A percentile compares a stretch with the other conserved stretches of the same genome.
phyloP scores from a whole-genome alignment of 768 basidiomycete species.

The Termitomyces sp. region DNA sequence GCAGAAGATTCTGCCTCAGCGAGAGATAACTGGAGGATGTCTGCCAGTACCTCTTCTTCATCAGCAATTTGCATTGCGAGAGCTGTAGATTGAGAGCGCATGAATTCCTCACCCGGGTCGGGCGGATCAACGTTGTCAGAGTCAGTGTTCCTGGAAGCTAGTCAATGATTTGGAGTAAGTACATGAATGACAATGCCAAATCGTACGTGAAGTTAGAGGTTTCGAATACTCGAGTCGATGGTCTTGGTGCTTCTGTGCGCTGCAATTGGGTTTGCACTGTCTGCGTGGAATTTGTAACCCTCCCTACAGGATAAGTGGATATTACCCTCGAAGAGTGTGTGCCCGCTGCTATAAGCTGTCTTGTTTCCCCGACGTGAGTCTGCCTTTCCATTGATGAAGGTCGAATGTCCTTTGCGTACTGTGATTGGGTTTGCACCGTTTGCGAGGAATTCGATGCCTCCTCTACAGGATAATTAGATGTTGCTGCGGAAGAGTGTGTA shows the following conservation, averaged over 20 bases:
- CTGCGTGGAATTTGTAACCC: neutral
- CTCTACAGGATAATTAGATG: too few relatives aligned
- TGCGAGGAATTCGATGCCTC: too few relatives aligned
- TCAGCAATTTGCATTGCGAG: neutral
- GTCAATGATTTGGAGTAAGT: neutral
- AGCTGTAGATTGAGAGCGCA: neutral
- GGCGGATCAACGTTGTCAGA: too few relatives aligned
- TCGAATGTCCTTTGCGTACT: neutral
- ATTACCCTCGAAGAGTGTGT: neutral
- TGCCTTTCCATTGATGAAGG: neutral
- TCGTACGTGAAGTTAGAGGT: neutral
- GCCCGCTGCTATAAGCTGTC: neutral
- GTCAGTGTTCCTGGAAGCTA: neutral
- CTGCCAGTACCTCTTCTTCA: neutral
- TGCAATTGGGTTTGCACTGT: neutral
- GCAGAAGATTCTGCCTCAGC: neutral
- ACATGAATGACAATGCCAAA: neutral
- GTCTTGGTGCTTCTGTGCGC: too few relatives aligned
- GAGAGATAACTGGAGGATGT: neutral
- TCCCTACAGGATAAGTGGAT: too few relatives aligned
- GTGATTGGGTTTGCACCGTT: too few relatives aligned
- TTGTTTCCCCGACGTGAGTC: too few relatives aligned
- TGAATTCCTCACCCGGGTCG: neutral
- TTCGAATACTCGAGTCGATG: neutral
- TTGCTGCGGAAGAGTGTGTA: neutral